Percentiles rank a stretch among this genome's conserved stretches.
Conservation (phyloP, 1,284 basidiomycete species). For the Cryptococcus sp. region DNA sequence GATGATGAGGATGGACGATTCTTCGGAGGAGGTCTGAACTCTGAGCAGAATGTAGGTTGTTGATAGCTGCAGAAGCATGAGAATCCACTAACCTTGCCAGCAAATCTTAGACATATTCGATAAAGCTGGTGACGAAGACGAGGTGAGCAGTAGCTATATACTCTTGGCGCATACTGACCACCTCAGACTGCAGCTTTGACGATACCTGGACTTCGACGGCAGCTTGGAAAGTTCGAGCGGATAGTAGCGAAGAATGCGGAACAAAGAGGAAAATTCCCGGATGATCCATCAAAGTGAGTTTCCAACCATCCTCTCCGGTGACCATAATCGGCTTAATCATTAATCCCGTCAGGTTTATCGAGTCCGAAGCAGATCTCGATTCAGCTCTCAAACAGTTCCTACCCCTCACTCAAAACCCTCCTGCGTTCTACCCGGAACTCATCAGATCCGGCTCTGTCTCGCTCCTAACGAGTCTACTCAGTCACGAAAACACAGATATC, state of each 20-base stretch:
- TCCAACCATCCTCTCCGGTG: neutral
- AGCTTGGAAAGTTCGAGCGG: conserved; percentile 77
- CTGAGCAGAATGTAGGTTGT: conserved; percentile 81
- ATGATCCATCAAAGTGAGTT: conserved; percentile 80
- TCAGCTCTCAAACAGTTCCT: conserved; percentile 76
- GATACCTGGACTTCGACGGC: conserved; percentile 64
- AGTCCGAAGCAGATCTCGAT: conserved; percentile 94
- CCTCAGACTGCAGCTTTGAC: conserved; percentile 50
- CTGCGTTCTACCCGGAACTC: conserved; percentile 82
- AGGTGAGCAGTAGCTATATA: conserved; percentile 51
- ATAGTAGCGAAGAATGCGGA: conserved; percentile 90
- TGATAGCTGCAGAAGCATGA: conserved; percentile 46
- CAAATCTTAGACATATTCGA: conserved; percentile 71
- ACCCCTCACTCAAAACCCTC: conserved; percentile 81
- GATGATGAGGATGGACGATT: conserved; percentile 90
- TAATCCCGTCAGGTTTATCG: conserved; percentile 73
- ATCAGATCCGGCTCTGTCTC: conserved; percentile 65
- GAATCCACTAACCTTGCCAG: conserved; percentile 49
- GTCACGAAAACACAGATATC: conserved; percentile 90
- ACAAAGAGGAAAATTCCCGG: conserved; percentile 82
- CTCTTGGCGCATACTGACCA: conserved; percentile 4
- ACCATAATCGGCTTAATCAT: neutral
- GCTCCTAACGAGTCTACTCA: conserved; percentile 73
- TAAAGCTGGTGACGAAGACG: conserved; percentile 56
- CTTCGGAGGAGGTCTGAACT: conserved; percentile 84